phyloP scores from a whole-genome alignment of 2,329 filamentous ascomycete species.

The Fusarium sp. region DNA sequence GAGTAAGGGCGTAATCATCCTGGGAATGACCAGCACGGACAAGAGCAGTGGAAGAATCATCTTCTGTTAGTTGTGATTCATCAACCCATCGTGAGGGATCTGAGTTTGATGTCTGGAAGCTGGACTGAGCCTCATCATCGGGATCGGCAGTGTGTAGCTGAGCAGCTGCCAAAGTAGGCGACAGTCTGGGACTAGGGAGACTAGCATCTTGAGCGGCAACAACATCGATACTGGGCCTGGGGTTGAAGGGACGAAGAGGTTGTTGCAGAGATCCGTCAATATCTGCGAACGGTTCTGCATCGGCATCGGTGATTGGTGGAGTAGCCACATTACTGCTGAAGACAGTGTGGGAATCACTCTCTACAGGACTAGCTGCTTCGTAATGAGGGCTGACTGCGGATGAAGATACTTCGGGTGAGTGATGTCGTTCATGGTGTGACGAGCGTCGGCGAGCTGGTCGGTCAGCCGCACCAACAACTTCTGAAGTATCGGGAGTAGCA shows the following conservation, averaged over 20 bases:
- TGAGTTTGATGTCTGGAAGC: constrained; percentile 47
- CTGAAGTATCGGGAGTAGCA: constrained; percentile 69
- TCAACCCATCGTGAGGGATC: constrained; percentile 51
- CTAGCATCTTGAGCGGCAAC: constrained; percentile 86
- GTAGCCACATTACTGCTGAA: constrained; percentile 76
- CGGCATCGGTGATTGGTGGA: constrained; percentile 79
- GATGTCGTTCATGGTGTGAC: constrained; percentile 54
- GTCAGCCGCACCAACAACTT: constrained; percentile 50
- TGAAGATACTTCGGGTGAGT: constrained; percentile 58
- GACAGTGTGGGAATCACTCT: constrained; percentile 67
- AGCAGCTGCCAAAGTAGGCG: constrained; percentile 84
- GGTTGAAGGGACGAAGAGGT: constrained; percentile 59
- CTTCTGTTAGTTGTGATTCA: constrained; percentile 55
- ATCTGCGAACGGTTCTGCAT: constrained; percentile 70
- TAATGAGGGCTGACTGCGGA: constrained; percentile 53
- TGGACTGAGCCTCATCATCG: constrained; percentile 51
- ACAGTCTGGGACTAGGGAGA: constrained; percentile 92
- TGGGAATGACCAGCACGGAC: constrained; percentile 38
- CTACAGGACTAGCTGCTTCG: constrained; percentile 63
- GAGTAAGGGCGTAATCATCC: constrained; percentile 42
- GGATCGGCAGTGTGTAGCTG: constrained; percentile 62
- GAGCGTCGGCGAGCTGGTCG: constrained; percentile 55
- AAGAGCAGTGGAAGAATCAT: constrained; percentile 45
- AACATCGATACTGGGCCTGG: constrained; percentile 70
- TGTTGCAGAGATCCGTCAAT: constrained; percentile 61